Evolutionary conservation across 1,284 basidiomycete genomes (phyloP), one percentile per base, ranked within the genome.

Genomic region (Ustilago trichophora): DNA sequence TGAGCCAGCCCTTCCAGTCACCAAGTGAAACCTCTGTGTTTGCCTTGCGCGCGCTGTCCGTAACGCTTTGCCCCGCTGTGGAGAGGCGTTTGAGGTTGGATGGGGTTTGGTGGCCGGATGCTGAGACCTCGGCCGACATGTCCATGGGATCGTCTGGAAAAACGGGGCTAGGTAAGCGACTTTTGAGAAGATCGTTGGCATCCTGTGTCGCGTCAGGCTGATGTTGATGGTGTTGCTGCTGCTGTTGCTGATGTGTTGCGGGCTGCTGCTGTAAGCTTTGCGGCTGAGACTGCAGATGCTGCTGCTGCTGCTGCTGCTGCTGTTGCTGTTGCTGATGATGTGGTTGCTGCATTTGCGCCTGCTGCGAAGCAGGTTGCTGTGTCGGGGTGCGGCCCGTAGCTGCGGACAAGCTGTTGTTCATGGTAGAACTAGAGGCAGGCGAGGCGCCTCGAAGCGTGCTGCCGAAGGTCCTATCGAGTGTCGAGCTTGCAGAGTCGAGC

Each of bases 1-100:
- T 63, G 47, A 69, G 55, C 66, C 66, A 69, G 31, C 27, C 49
- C 38, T 69, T 69, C 66, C 66, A 69, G 22, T 69, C 66, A 19
- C 66, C 66, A 7, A 69, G 36, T 33, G 55, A 59, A 8, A 55
- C 47, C 21, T 69, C 66, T n/a, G 49, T 13, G 12, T 6, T 51
- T 16, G 46, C 25, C 27, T 66, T 66, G 32, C 51, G 63, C 15
- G 55, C 51, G n/a, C 56, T 53, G 26, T 55, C 53, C 12, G 33
- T 31, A 24, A 16, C 40, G 7, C 32, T 49, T 29, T 51, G 53
- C 3, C 43, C 59, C 4, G 49, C 48, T 19, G 59, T 56, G 3
- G 59, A 63, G 18, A 63, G 59, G n/a, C 53, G 48, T 38, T 63
- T 63, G 25, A 52, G 40, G n/a, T 46, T 45, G 25, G 59, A n/a